These are phyloP conservation scores for Juglanconis juglandina DNA, from an alignment of 2,329 filamentous ascomycete species.

Conservation along the genomic window DNA sequence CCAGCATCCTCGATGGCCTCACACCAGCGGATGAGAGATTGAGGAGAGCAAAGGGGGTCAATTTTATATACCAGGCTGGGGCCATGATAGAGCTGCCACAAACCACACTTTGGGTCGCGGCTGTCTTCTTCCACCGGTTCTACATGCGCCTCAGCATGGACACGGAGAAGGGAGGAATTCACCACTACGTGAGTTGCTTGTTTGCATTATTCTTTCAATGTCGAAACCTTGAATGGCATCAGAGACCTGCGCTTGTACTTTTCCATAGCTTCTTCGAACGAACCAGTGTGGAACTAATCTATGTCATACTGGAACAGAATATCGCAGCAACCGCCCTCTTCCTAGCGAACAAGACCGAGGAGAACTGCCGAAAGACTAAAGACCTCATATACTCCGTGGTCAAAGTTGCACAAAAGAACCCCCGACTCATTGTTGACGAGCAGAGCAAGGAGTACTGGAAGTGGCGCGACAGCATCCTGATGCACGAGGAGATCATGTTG, in stretches of 20 bases:
- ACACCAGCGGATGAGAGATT: conserved; percentile 72
- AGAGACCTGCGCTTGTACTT: not conserved
- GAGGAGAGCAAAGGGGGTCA: conserved; percentile 84
- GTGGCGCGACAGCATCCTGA: conserved; percentile 91
- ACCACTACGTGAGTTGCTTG: conserved; percentile 73
- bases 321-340: conserved; percentile 90
- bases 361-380: conserved; percentile 93
- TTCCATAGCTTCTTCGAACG: too few species aligned
- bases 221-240: too few species aligned
- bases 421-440: conserved; percentile 86
- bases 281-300: not conserved
- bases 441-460: conserved; percentile 98
- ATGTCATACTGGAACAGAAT: conserved; percentile 43
- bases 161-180: conserved; percentile 70
- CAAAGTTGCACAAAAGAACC: conserved; percentile 91
- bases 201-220: not conserved
- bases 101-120: conserved; percentile 85
- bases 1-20: conserved; percentile 81
- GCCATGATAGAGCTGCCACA: conserved; percentile 90
- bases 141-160: conserved; percentile 87
- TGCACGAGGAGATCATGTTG: conserved; percentile 88
- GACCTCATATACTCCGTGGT: conserved; percentile 92
- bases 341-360: conserved; percentile 93
- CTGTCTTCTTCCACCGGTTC: conserved; percentile 93
- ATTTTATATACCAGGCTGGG: conserved; percentile 93